Percentiles rank a stretch among this genome's conserved stretches.
phyloP scores from a whole-genome alignment of 768 basidiomycete genomes.

The Coprinellus micaceus region DNA sequence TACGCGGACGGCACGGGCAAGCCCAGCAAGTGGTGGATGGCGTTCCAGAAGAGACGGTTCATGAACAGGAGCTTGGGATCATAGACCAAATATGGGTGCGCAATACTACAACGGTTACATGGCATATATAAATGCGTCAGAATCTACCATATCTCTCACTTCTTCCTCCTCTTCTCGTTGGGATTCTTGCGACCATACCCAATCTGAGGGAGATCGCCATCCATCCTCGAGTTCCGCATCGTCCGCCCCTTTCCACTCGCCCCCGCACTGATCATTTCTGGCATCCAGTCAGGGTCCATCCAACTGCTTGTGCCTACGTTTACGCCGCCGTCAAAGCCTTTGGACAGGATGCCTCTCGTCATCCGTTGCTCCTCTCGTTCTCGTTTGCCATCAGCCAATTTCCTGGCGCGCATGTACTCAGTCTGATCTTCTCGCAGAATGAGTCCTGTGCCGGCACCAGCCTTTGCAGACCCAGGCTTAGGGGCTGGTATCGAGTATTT shows the following conservation, averaged over 20 bases:
- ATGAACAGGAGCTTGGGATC: slow-evolving; percentile 87
- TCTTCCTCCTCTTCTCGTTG: slow-evolving; percentile 57
- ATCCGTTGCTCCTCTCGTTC: slow-evolving; percentile 77
- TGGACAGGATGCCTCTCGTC: slow-evolving; percentile 55
- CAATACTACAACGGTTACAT: slow-evolving; percentile 13
- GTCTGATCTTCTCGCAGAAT: slow-evolving; percentile 91
- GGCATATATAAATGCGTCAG: slow-evolving; percentile 18
- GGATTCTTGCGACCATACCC: slow-evolving; percentile 89
- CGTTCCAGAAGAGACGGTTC: slow-evolving; percentile 96
- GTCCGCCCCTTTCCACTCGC: slow-evolving; percentile 69
- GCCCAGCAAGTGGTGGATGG: slow-evolving; percentile 99
- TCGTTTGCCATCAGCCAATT: slow-evolving; percentile 66
- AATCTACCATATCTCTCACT: slow-evolving; percentile 44
- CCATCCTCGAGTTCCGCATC: slow-evolving; percentile 45
- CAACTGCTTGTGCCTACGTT: slow-evolving; percentile 66
- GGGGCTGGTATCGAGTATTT: slow-evolving; percentile 91
- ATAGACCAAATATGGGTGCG: slow-evolving; percentile 23
- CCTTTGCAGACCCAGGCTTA: slow-evolving; percentile 84
- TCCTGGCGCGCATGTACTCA: slow-evolving; percentile 82
- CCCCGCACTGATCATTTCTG: slow-evolving; percentile 68
- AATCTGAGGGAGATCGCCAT: slow-evolving; percentile 74
- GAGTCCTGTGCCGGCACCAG: slow-evolving; percentile 74
- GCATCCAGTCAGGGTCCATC: slow-evolving; percentile 96
- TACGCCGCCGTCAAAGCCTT: slow-evolving; percentile 43
- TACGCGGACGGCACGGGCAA: slow-evolving; percentile 92